Evolutionary conservation across 371 early-diverging fungal genomes (phyloP).

Genomic region (Lichtheimia ramosa): DNA sequence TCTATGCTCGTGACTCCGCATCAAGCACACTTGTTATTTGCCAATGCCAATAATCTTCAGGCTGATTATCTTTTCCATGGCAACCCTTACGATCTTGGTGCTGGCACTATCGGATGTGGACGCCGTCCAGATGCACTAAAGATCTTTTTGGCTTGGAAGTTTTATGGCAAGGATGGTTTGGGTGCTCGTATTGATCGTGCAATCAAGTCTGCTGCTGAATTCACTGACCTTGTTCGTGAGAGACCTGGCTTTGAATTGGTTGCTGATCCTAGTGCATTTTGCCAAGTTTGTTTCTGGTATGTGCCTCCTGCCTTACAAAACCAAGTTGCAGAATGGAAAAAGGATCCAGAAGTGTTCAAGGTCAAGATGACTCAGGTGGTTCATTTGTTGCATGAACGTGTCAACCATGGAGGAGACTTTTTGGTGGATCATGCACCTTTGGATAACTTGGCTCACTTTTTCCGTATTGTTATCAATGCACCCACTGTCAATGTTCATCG

Average conservation of each 20-base stretch:
- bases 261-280: constrained; percentile 43
- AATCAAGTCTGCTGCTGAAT: constrained; percentile 34
- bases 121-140: constrained; percentile 84
- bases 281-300: constrained; percentile 75
- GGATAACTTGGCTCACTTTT: constrained; percentile 59
- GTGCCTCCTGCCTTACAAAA: constrained; percentile 30
- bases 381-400: constrained; percentile 44
- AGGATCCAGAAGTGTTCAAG: constrained; percentile 18
- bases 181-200: constrained; percentile 53
- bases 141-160: constrained; percentile 82
- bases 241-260: constrained; percentile 33
- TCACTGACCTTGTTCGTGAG: constrained; percentile 35
- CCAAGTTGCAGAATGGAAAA: constrained; percentile 10
- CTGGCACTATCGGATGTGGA: constrained; percentile 86
- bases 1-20: constrained; percentile 73
- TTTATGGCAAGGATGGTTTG: constrained; percentile 64
- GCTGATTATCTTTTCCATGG: constrained; percentile 83
- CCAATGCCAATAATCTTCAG: constrained; percentile 57
- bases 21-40: constrained; percentile 44
- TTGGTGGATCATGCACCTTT: constrained; percentile 71
- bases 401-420: constrained; percentile 57
- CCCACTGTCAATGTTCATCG: constrained; percentile 56
- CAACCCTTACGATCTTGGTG: constrained; percentile 72
- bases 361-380: constrained; percentile 51
- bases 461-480: constrained; percentile 73